Percentiles rank a stretch among this genome's conserved stretches.
These are phyloP conservation scores for Cryptosporidium felis DNA, from an alignment of 169 alveolate genomes.

Conservation along the genomic window DNA sequence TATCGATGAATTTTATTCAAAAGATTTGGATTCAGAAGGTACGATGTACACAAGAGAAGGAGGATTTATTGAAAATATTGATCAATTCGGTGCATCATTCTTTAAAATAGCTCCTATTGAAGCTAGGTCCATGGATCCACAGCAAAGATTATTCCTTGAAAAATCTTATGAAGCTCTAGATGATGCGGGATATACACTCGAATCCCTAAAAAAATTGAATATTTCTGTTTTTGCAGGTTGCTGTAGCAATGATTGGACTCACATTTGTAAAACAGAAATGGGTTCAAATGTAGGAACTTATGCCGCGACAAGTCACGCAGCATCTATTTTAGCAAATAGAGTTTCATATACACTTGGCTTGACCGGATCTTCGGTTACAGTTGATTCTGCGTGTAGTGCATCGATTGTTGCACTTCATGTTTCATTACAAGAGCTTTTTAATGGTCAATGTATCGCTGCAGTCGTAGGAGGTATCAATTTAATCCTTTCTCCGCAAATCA, in stretches of 20 bases:
- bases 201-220: slow-evolving; percentile 61
- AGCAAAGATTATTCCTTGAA: slow-evolving; percentile 81
- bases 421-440: slow-evolving; percentile 75
- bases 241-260: slow-evolving; percentile 80
- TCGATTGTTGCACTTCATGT: slow-evolving; percentile 82
- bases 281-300: slow-evolving; percentile 71
- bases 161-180: slow-evolving; percentile 77
- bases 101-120: slow-evolving; percentile 75
- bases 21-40: slow-evolving; percentile 79
- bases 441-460: slow-evolving; percentile 79
- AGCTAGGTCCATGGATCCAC: slow-evolving; percentile 86
- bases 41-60: slow-evolving; percentile 82
- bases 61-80: slow-evolving; percentile 81
- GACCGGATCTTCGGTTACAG: slow-evolving; percentile 81
- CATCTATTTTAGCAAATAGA: slow-evolving; percentile 81
- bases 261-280: slow-evolving; percentile 49
- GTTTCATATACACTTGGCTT: slow-evolving; percentile 81
- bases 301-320: slow-evolving; percentile 80
- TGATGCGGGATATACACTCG: slow-evolving; percentile 75
- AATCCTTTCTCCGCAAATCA: slow-evolving; percentile 81
- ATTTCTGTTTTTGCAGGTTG: slow-evolving; percentile 82
- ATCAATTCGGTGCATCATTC: slow-evolving; percentile 79
- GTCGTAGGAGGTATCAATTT: slow-evolving; percentile 81
- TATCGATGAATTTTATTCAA: slow-evolving; percentile 78
- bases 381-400: slow-evolving; percentile 86